Conservation (phyloP, 2,329 filamentous ascomycete species). For the Dactylellina haptotyla region DNA sequence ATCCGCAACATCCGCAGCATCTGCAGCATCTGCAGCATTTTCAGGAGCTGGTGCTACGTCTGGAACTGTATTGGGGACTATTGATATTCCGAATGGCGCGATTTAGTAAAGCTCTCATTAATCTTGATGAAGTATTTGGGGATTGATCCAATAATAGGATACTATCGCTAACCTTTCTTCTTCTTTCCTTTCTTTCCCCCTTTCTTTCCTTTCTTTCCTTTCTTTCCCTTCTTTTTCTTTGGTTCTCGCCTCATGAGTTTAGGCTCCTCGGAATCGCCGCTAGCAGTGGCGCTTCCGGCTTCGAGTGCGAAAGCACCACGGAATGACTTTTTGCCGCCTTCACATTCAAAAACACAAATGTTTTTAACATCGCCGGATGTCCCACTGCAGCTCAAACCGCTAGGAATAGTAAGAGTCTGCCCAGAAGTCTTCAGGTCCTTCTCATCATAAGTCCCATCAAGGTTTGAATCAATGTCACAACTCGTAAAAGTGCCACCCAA, state of each 20-base stretch:
- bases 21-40: neutral
- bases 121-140: neutral
- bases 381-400: neutral
- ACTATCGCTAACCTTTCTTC: too few relatives aligned
- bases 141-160: too few relatives aligned
- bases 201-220: neutral
- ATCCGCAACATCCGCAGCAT: neutral
- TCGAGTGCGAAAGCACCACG: constrained; percentile 2
- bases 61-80: neutral
- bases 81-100: neutral
- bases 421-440: neutral
- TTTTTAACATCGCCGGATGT: neutral
- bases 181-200: neutral
- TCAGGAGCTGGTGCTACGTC: neutral
- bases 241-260: neutral
- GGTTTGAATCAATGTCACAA: constrained; percentile 10
- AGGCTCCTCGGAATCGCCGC: neutral
- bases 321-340: neutral
- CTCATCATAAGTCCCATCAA: constrained; percentile 1
- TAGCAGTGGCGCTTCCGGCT: neutral
- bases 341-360: constrained; percentile 6
- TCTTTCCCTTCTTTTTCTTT: neutral
- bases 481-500: neutral
- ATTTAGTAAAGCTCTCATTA: neutral
- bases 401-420: neutral